Base-by-base conservation (phyloP, 73 alveolate species). In the Blepharisma japonicum region DNA sequence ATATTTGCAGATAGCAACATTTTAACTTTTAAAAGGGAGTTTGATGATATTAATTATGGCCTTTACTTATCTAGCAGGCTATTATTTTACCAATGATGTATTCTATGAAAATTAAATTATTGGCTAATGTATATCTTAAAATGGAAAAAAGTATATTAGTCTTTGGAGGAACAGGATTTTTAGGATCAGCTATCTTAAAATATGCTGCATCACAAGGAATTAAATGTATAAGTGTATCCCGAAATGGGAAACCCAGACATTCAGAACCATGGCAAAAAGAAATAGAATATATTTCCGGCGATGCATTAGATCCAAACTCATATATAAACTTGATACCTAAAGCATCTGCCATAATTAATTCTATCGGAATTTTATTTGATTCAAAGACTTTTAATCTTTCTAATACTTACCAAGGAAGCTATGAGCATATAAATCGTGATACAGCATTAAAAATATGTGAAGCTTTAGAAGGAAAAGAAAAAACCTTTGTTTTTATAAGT, bases 141-240 rank as follows among this genome's bases (percentile, higher is more conserved):
- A 56, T 56, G 72, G 20, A 7, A 7, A 56, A 56, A 56, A 14
- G 45, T 8, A 7, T 56, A 6, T 21, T 68, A 21, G 76, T 68
- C 20, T 38, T 68, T 11, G 79, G 79, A 7, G 79, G 79, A 7
- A 68, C 7, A 6, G 79, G 79, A 9, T 68, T 68, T 18, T 72
- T 68, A n/a, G 79, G 79, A 7, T 68, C 79, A 6, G 18, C 55
- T 8, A 68, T 68, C 25, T 68, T 72, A 72, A 68, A 68, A 32
- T 25, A 25, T 27, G 79, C 79, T 38, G 6, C 20, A 68, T 8
- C 76, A 7, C 21, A 25, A 38, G 76, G 76, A 7, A 7, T 68
- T 8, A 38, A 68, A 68, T 72, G 6, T 20, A n/a, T 68, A 6
- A n/a, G 72, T 6, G 25, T 68, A 72, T 68, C 79, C 7, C 79